phyloP scores from a whole-genome alignment of 306 rosid genomes.

The Lathyrus sativus region DNA sequence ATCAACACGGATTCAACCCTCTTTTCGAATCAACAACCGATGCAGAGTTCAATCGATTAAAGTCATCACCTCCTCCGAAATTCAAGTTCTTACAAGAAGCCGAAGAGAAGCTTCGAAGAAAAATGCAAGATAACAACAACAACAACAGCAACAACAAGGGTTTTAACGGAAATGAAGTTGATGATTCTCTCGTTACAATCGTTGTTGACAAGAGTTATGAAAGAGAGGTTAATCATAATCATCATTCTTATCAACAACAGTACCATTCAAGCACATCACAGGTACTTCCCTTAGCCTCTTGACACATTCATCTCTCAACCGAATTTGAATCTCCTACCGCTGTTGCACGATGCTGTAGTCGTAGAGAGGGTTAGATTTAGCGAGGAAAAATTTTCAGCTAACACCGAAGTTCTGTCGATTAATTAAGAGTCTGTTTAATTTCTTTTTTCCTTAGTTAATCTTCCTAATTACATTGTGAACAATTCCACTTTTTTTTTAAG shows the following conservation, averaged over 20 bases:
- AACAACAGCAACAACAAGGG: constrained; percentile 40
- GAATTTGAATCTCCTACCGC: neutral
- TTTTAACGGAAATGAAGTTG: constrained; percentile 55
- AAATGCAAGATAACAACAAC: constrained; percentile 47
- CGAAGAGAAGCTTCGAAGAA: constrained; percentile 81
- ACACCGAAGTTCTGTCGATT: constrained; percentile 43
- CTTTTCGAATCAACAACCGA: constrained; percentile 76
- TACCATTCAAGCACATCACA: constrained; percentile 70
- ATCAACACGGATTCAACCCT: constrained; percentile 68
- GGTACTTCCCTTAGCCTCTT: constrained; percentile 74
- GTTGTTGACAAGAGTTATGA: constrained; percentile 63
- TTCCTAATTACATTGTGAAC: constrained; percentile 45
- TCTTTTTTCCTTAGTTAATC: constrained; percentile 31
- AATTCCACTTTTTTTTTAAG: constrained; percentile 33
- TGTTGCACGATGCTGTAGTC: neutral
- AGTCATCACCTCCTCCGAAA: constrained; percentile 94
- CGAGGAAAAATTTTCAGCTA: constrained; percentile 29
- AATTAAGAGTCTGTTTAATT: constrained; percentile 15
- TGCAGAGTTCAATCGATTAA: constrained; percentile 81
- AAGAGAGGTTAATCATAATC: constrained; percentile 48
- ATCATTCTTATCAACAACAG: constrained; percentile 45
- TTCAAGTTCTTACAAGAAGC: constrained; percentile 94
- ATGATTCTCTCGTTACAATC: constrained; percentile 63
- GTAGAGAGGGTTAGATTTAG: neutral
- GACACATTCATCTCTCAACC: constrained; percentile 55